phyloP scores from a whole-genome alignment of 768 basidiomycete genomes.

The Sutorius australiensis region DNA sequence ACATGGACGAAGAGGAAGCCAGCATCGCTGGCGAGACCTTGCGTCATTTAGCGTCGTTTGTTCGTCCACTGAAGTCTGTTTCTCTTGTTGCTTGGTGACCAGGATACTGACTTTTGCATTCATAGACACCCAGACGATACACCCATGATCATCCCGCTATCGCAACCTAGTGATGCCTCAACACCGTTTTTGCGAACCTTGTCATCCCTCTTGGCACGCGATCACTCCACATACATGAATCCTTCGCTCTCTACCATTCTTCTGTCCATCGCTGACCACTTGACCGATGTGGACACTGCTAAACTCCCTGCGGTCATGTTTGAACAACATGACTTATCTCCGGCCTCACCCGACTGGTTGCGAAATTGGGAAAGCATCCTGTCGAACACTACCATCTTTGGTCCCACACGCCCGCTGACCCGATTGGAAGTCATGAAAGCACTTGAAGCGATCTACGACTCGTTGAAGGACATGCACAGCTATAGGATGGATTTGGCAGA shows the following conservation, averaged over 20 bases:
- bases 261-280: slow-evolving; percentile 62
- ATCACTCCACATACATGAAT: slow-evolving; percentile 53
- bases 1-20: slow-evolving; percentile 67
- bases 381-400: slow-evolving; percentile 44
- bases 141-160: slow-evolving; percentile 49
- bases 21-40: slow-evolving; percentile 60
- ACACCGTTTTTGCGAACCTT: slow-evolving; percentile 60
- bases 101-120: slow-evolving; percentile 11
- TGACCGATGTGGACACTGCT: slow-evolving; percentile 65
- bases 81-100: not conserved
- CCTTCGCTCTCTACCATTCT: slow-evolving; percentile 63
- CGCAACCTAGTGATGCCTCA: slow-evolving; percentile 51
- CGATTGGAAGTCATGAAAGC: slow-evolving; percentile 54
- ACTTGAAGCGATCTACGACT: slow-evolving; percentile 57
- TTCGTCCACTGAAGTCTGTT: slow-evolving; percentile 55
- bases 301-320: slow-evolving; percentile 59
- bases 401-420: slow-evolving; percentile 46
- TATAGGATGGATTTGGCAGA: slow-evolving; percentile 57
- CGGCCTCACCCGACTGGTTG: slow-evolving; percentile 70
- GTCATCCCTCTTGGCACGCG: slow-evolving; percentile 59
- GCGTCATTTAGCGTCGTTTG: slow-evolving; percentile 53
- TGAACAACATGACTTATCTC: slow-evolving; percentile 64
- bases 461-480: slow-evolving; percentile 62
- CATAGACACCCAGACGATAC: slow-evolving; percentile 44
- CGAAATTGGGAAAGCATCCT: slow-evolving; percentile 60